Conservation (phyloP, 495 filamentous ascomycete species). For the Aspergillus haitiensis region DNA sequence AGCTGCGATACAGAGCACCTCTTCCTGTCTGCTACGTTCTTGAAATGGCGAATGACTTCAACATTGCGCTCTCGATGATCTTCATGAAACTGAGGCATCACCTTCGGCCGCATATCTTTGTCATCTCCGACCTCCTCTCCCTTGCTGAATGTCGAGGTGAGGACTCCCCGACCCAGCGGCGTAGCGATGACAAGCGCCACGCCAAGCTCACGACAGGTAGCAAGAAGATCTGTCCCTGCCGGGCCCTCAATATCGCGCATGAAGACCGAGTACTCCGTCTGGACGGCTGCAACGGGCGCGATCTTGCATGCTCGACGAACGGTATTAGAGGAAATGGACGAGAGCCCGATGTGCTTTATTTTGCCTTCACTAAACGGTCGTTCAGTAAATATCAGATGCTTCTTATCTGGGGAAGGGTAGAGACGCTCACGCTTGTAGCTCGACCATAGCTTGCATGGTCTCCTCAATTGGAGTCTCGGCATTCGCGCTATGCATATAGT, state of each 20-base stretch:
- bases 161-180: slow-evolving; percentile 16
- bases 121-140: not conserved
- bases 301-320: slow-evolving; percentile 20
- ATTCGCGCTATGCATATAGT: slow-evolving; percentile 13
- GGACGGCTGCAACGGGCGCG: slow-evolving; percentile 15
- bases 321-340: slow-evolving; percentile 11
- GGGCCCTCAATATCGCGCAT: slow-evolving; percentile 16
- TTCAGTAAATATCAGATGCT: no score
- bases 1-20: slow-evolving; percentile 48
- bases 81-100: slow-evolving; percentile 11
- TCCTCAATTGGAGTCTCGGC: slow-evolving; percentile 9
- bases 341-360: slow-evolving; percentile 17
- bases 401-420: no score
- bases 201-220: slow-evolving; percentile 14
- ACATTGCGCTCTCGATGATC: slow-evolving; percentile 16
- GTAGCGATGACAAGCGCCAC: slow-evolving; percentile 15
- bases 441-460: slow-evolving; percentile 9
- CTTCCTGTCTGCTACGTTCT: slow-evolving; percentile 42
- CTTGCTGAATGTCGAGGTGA: slow-evolving; percentile 1
- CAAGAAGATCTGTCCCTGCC: slow-evolving; percentile 3
- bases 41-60: slow-evolving; percentile 13
- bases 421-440: slow-evolving; percentile 1
- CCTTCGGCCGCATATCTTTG: slow-evolving; percentile 1
- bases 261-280: slow-evolving; percentile 20
- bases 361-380: slow-evolving; percentile 6